A percentile compares a stretch with the other conserved stretches of the same genome.
Conservation (phyloP, 2,329 filamentous ascomycete species). For the Pseudogymnoascus destructans region DNA sequence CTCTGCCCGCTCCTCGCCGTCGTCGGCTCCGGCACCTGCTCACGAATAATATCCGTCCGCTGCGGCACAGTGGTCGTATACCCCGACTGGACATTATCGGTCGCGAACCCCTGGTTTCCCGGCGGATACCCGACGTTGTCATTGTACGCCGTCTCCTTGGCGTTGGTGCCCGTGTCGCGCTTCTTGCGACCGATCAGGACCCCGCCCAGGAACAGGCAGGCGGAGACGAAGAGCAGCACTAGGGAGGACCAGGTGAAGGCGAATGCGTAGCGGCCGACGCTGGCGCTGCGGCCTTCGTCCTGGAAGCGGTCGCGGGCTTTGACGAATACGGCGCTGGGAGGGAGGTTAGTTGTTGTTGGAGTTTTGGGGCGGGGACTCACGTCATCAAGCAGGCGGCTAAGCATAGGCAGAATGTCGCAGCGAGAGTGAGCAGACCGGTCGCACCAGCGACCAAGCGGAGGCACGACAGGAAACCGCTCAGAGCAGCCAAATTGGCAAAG, state of each 20-base stretch:
- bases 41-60: neutral
- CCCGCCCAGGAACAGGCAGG: constrained; percentile 53
- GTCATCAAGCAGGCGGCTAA: constrained; percentile 62
- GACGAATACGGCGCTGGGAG: constrained; percentile 46
- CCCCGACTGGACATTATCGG: neutral
- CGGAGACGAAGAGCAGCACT: constrained; percentile 51
- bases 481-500: constrained; percentile 57
- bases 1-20: neutral
- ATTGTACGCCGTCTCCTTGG: constrained; percentile 1
- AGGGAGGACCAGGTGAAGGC: constrained; percentile 67
- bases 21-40: neutral
- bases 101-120: neutral
- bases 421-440: constrained; percentile 41
- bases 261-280: constrained; percentile 54
- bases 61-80: neutral
- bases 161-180: neutral
- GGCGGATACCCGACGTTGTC: neutral
- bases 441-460: constrained; percentile 58
- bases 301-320: constrained; percentile 55
- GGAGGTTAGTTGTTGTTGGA: constrained; percentile 17
- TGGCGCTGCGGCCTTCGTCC: constrained; percentile 39
- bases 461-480: constrained; percentile 54
- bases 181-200: constrained; percentile 26
- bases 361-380: constrained; percentile 33
- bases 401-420: constrained; percentile 57